Evolutionary conservation across 441 rosid genomes (phyloP), one percentile per base, ranked within the genome.

Genomic region (Arabidopsis hybrid): DNA sequence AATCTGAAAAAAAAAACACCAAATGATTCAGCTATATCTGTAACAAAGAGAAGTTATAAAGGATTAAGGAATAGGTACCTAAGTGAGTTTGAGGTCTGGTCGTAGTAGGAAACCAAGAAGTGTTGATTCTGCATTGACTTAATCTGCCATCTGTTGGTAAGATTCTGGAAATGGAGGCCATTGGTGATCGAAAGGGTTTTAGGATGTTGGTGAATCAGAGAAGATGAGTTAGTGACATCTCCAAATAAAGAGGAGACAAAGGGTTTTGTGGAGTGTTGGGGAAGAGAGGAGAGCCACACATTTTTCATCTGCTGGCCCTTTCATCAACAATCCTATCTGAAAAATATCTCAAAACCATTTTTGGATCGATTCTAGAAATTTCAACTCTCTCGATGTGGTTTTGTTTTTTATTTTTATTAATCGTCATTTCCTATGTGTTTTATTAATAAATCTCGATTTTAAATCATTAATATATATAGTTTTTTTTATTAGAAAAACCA

Each of bases 161-260:
- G 69, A 87, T 32, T 78, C 89, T 82, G 18, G 92, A 90, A 65
- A 87, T 83, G 47, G 97, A 86, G 8, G 90, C 92, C 99, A 91
- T 50, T 47, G 88, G 68, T 18, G 9, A 10, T 2, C 10, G 3
- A 47, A 36, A 63, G 65, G 77, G 78, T 73, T 63, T 67, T 78
- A 55, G 45, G 77, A 65, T 36, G 43, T 34, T 6, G 5, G 11
- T 0, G 35, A 11, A n/a, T 12, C 13, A 60, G 57, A 53, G 46
- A 46, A 50, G 38, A 74, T 39, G 65, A 52, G 5, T 21, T 40
- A 40, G 65, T 3, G 65, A 60, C 35, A 60, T 60, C 59, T 77
- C 77, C 76, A 72, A 65, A 64, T 50, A 50, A 51, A 10, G 9
- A 59, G 69, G 77, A 64, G 53, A 3, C 6, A 35, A 65, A 65